Percentiles rank a stretch among this genome's conserved stretches.
Evolutionary conservation across 805 yeast species (phyloP).

Genomic region (Candida ortonii): DNA sequence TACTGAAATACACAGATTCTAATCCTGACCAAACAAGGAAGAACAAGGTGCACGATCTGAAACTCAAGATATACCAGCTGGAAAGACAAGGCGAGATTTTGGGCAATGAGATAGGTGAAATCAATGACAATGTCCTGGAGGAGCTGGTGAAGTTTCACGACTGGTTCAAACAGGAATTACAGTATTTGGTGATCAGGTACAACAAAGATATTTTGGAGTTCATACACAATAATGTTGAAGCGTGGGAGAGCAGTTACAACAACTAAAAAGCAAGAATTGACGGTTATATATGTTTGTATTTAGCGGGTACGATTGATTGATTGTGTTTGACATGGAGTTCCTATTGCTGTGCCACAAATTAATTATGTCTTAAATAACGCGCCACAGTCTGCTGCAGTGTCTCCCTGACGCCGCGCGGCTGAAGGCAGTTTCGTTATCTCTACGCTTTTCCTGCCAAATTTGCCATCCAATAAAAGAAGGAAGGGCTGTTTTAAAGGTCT

Average conservation of each 20-base stretch:
- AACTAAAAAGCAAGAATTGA: no score
- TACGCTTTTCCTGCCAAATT: slow-evolving; percentile 12
- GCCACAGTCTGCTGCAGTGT: no score
- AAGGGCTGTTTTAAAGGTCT: no score
- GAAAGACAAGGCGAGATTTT: slow-evolving; percentile 30
- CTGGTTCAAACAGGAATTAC: slow-evolving; percentile 31
- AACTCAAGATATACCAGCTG: slow-evolving; percentile 30
- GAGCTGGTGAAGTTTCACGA: slow-evolving; percentile 30
- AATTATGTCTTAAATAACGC: slow-evolving; percentile 1
- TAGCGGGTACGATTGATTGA: no score
- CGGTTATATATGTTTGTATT: no score
- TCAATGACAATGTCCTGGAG: slow-evolving; percentile 24
- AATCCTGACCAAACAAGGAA: slow-evolving; percentile 35
- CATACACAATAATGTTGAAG: slow-evolving; percentile 21
- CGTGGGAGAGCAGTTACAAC: slow-evolving; percentile 28
- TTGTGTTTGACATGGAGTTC: no score
- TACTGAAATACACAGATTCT: slow-evolving; percentile 34
- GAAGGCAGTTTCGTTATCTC: slow-evolving; percentile 10
- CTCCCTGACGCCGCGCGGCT: no score
- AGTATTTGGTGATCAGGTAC: slow-evolving; percentile 20
- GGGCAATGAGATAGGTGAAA: slow-evolving; percentile 23
- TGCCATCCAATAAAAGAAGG: slow-evolving; percentile 22
- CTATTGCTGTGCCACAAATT: no score
- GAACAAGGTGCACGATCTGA: slow-evolving; percentile 29
- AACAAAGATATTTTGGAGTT: slow-evolving; percentile 25